phyloP scores from a whole-genome alignment of 306 rosid species.

The Quercus suber region DNA sequence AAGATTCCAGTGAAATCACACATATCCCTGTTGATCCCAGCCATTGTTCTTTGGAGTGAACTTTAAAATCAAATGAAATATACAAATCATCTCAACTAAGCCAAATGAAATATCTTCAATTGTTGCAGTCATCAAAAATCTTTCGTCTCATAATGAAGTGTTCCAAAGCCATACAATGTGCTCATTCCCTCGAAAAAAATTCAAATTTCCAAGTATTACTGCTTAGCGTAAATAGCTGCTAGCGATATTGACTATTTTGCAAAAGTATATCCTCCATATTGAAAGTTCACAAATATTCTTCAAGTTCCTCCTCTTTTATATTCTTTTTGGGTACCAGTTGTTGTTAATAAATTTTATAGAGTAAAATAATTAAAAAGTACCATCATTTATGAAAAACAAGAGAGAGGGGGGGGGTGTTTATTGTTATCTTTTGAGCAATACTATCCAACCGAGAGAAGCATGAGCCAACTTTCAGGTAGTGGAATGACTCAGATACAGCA shows the following conservation, averaged over 20 bases:
- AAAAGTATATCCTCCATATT: not conserved
- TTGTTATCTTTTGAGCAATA: no score
- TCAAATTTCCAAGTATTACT: not conserved
- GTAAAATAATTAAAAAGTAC: no score
- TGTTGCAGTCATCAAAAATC: not conserved
- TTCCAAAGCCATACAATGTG: not conserved
- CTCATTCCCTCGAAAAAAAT: not conserved
- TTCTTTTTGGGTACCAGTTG: no score
- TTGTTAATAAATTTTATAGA: no score
- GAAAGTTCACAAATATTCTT: no score
- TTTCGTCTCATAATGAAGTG: not conserved
- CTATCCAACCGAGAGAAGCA: not conserved
- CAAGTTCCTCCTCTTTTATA: no score
- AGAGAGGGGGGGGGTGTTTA: no score
- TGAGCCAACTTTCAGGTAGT: not conserved
- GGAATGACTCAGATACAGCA: not conserved
- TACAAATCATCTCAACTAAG: not conserved
- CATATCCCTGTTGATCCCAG: not conserved
- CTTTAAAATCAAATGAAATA: not conserved
- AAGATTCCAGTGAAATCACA: not conserved
- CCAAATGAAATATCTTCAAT: not conserved
- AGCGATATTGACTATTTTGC: not conserved
- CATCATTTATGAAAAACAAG: no score
- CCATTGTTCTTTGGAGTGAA: not conserved
- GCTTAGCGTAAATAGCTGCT: not conserved